Evolutionary conservation across 345 rosid genomes (phyloP).

Genomic region (Nasturtium officinale): DNA sequence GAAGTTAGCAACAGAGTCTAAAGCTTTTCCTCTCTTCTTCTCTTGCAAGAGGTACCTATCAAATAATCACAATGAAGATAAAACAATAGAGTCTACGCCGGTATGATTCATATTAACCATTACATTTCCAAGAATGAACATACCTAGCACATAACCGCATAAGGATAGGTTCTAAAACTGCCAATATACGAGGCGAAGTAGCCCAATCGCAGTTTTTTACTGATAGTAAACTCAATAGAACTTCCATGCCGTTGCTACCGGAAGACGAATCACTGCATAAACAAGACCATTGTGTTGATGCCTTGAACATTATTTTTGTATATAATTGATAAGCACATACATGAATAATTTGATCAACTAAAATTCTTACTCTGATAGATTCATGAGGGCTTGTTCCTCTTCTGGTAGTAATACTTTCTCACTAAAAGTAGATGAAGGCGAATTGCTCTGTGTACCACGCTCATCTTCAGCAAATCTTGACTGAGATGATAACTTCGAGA

Average conservation of each 20-base stretch:
- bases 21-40: constrained; percentile 95
- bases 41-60: constrained; percentile 83
- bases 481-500: constrained; percentile 83
- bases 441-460: constrained; percentile 41
- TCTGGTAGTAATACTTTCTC: constrained; percentile 80
- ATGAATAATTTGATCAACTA: neutral
- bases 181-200: constrained; percentile 50
- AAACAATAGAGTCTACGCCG: neutral
- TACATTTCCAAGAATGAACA: neutral
- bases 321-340: neutral
- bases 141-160: constrained; percentile 90
- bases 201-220: constrained; percentile 58
- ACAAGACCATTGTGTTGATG: constrained; percentile 3
- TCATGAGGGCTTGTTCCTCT: constrained; percentile 78
- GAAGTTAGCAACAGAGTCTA: constrained; percentile 95
- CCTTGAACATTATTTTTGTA: neutral
- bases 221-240: constrained; percentile 60
- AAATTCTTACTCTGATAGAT: constrained; percentile 52
- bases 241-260: constrained; percentile 72
- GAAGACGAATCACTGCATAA: constrained; percentile 52
- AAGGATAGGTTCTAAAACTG: constrained; percentile 64
- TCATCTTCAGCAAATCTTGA: constrained; percentile 57
- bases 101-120: constrained; percentile 3
- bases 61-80: constrained; percentile 6
- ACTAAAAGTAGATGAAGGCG: constrained; percentile 56